Evolutionary conservation across 2,329 filamentous ascomycete species (phyloP).

Genomic region (Apiospora aurea): DNA sequence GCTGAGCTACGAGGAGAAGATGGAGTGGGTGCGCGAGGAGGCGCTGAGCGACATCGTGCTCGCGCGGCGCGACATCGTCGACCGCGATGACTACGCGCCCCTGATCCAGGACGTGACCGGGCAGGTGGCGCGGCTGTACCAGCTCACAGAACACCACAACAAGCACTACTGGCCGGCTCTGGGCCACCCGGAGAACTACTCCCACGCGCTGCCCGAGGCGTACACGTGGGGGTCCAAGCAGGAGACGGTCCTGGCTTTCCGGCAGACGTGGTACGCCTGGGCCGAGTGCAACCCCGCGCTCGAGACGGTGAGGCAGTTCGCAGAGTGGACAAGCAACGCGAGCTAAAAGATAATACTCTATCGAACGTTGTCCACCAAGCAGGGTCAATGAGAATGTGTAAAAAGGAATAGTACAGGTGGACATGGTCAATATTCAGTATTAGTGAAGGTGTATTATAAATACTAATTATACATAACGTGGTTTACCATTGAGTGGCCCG

Average conservation of each 20-base stretch:
- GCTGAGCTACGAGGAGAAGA: conserved; percentile 31
- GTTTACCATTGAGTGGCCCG: too few relatives aligned
- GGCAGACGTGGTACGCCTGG: conserved; percentile 35
- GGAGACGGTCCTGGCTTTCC: conserved; percentile 30
- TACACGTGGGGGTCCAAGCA: conserved; percentile 28
- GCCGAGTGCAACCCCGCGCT: conserved; percentile 30
- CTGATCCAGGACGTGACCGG: conserved; percentile 22
- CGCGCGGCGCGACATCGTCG: conserved; percentile 33
- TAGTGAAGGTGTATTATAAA: neutral
- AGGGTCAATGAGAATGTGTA: neutral
- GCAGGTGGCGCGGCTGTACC: conserved; percentile 28
- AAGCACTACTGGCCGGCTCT: conserved; percentile 33
- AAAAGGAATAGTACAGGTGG: neutral
- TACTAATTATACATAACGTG: neutral
- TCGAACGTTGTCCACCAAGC: neutral
- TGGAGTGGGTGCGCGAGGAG: conserved; percentile 33
- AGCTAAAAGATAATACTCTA: neutral
- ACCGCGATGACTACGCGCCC: conserved; percentile 28
- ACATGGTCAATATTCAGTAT: neutral
- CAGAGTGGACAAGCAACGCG: neutral
- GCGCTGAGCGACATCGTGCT: conserved; percentile 31
- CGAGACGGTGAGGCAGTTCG: conserved; percentile 10
- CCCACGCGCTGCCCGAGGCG: conserved; percentile 17
- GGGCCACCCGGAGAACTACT: conserved; percentile 30
- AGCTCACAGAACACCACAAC: conserved; percentile 28